Percentiles rank a stretch among this genome's conserved stretches.
Evolutionary conservation across 23 red algal species (phyloP).

Genomic region (Gracilaria domingensis): DNA sequence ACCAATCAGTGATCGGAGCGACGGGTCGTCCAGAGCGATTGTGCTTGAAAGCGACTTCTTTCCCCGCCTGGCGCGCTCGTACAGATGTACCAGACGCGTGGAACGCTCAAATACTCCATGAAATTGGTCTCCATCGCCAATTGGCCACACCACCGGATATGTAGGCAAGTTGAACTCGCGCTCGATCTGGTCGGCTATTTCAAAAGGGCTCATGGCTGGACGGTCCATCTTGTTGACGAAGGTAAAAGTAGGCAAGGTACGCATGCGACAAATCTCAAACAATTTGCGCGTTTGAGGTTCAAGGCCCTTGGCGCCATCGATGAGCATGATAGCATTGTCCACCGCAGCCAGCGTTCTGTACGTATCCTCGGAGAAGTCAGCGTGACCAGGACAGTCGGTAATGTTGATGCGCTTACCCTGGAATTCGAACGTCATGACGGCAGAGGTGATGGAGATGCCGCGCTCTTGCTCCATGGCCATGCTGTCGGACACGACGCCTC

Average conservation of each 20-base stretch:
- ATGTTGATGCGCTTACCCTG: conserved; percentile 72
- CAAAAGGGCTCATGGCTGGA: conserved; percentile 86
- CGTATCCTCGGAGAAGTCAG: conserved; percentile 87
- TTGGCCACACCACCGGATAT: conserved; percentile 84
- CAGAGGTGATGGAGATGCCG: conserved; percentile 86
- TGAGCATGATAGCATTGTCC: conserved; percentile 88
- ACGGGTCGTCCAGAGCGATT: conserved; percentile 42
- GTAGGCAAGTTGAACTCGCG: conserved; percentile 68
- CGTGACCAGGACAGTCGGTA: conserved; percentile 85
- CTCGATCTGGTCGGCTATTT: conserved; percentile 88
- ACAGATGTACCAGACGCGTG: conserved; percentile 72
- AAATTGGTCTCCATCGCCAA: conserved; percentile 87
- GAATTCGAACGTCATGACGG: conserved; percentile 90
- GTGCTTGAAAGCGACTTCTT: conserved; percentile 62
- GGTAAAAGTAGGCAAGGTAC: conserved; percentile 76
- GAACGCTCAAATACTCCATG: conserved; percentile 76
- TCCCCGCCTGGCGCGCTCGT: conserved; percentile 47
- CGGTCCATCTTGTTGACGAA: conserved; percentile 95
- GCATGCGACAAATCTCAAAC: conserved; percentile 87
- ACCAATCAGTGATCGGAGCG: conserved; percentile 29
- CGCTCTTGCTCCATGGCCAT: conserved; percentile 92
- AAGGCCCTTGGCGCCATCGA: conserved; percentile 87
- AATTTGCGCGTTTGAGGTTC: conserved; percentile 86
- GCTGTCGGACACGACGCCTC: conserved; percentile 72
- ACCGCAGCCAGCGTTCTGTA: conserved; percentile 80